Base-by-base conservation (phyloP, 2,329 filamentous ascomycete species). In the Colletotrichum neosansevieriae region DNA sequence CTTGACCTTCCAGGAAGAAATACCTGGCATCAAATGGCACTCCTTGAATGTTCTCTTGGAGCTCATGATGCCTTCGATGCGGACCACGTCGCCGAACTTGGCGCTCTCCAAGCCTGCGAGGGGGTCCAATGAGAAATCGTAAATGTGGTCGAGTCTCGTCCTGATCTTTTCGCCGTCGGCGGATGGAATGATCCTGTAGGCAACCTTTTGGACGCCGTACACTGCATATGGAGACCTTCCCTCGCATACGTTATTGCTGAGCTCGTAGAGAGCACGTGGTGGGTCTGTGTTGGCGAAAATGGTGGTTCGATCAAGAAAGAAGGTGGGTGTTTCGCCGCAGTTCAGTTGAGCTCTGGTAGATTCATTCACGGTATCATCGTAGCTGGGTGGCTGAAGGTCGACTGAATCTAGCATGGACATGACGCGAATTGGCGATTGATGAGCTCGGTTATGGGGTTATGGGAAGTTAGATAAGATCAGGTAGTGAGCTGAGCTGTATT, bases 121-220 rank as follows among this genome's bases (percentile, higher is more conserved):
- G 0, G 61, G 54, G 32, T 72, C 74, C 1, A 66, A 62, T 4
- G 72, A 65, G 45, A 77, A 71, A 50, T 76, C 74, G 45, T 77
- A 77, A 11, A 77, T 77, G 56, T 77, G 76, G 13, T 76, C 73
- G 4, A 71, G 68, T 2, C 72, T 70, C 4, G 70, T 72, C 13
- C 69, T 71, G 4, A 75, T 32, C 3, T 56, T 70, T 2, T 71
- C 67, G 6, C 70, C 69, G 9, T 70, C 51, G 2, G 69, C 42
- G 2, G 65, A 38, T 7, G 70, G 63, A 1, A 63, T 58, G 6
- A 75, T 61, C 3, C 71, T 69, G 45, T 75, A 77, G 9, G 73
- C 71, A 3, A 75, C 58, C 38, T 76, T 77, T 36, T 76, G 71
- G 4, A 78, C 56, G 15, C 69, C 71, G 56, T 76, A 75, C 5